A percentile compares a stretch with the other conserved stretches of the same genome.
Evolutionary conservation across 257 asterid species (phyloP).

Genomic region (Marsdenia floribunda): DNA sequence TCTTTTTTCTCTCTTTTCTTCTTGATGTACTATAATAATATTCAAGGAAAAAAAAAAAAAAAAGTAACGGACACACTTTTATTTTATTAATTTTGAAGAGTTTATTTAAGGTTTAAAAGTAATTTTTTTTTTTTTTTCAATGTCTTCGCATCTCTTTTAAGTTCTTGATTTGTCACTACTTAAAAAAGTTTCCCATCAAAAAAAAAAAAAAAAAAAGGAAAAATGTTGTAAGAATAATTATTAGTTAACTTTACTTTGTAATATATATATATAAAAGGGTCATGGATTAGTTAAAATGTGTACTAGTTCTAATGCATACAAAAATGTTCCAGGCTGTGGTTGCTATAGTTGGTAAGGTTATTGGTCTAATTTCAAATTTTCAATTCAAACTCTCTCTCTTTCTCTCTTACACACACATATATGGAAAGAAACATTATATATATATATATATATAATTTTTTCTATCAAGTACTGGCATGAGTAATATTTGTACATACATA

Average conservation of each 20-base stretch:
- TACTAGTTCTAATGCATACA: background rate
- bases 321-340: conserved; percentile 4
- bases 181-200: no score
- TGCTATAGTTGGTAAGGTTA: conserved; percentile 15
- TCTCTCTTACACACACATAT: conserved; percentile 1
- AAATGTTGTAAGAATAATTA: background rate
- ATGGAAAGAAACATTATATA: background rate
- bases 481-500: background rate
- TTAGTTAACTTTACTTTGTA: no score
- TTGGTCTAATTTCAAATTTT: background rate
- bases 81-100: no score
- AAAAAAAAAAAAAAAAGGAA: background rate
- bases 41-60: no score
- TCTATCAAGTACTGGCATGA: background rate
- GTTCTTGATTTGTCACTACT: no score
- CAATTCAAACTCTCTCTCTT: background rate
- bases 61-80: no score
- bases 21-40: no score
- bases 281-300: conserved; percentile 22
- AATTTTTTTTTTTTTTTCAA: no score
- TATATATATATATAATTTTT: no score
- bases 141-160: no score
- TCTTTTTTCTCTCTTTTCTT: no score
- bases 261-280: background rate
- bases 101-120: no score